Evolutionary conservation across 2,329 filamentous ascomycete genomes (phyloP), one percentile per base, ranked within the genome.

Genomic region (Diaporthe ampelina): DNA sequence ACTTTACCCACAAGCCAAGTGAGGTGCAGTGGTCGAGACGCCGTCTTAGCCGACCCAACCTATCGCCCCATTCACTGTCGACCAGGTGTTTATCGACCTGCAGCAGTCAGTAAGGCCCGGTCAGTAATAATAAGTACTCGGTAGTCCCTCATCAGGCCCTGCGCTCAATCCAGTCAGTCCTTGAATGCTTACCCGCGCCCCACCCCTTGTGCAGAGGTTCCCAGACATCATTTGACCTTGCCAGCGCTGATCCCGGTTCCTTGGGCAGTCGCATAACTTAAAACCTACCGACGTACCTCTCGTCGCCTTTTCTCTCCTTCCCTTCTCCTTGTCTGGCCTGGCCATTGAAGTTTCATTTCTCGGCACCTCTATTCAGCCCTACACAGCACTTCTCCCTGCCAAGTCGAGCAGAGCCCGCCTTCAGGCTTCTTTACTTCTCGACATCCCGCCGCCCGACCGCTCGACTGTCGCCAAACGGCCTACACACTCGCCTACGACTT

Each of bases 371-470:
- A 35, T 52, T 63, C 74, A 63, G 57, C 63, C 70, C 48, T 57
- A 57, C 40, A 11, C 19, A 32, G 10, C 24, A 13, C n/a, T 35
- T 43, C 35, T 52, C 40, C 50, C 70, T 65, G 63, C 67, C 72
- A 75, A 74, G 58, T 75, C 58, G 59, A 52, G 45, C 37, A 13
- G 58, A 63, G 52, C 63, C 48, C 15, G 7, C 37, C 67, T 21
- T 54, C n/a, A 35, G 24, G 21, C 29, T 29, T 56, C 32, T 26
- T 63, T 43, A 4, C 35, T 24, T 70, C 32, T 68, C 63, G 63
- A 68, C 48, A 43, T 71, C 56, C 50, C 37, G 75, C 76, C 76
- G 73, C 75, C 11, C 69, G 40, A 61, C 17, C 24, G 40, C 37
- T 17, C 3, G 24, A 52, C 37, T 48, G 29, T 11, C 37, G 8